Evolutionary conservation across 2,329 filamentous ascomycete species (phyloP).

Genomic region (Boeremia exigua): DNA sequence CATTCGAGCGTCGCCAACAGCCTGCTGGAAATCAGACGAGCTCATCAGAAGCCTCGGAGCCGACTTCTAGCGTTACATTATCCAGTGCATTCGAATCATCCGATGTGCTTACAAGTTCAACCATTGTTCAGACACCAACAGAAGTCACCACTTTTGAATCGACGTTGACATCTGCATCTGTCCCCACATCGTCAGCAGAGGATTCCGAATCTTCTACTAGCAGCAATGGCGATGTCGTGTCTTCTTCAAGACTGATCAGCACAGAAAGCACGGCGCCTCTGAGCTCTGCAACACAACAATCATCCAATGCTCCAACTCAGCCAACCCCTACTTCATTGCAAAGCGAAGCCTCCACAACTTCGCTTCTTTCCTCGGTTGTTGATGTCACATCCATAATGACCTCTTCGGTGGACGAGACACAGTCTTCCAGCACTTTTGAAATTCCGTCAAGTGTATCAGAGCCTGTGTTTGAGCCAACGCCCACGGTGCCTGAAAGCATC

Average conservation of each 20-base stretch:
- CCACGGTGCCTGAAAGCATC: not conserved
- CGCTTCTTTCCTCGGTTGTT: not conserved
- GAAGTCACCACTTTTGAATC: not conserved
- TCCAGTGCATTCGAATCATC: not conserved
- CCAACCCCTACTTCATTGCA: not conserved
- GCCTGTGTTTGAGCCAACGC: not conserved
- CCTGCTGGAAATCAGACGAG: slow-evolving; percentile 15
- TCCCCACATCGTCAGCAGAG: too few relatives aligned
- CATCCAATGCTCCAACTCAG: not conserved
- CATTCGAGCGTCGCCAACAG: slow-evolving; percentile 12
- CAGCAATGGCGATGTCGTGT: not conserved
- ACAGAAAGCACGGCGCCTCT: not conserved
- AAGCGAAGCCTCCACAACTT: not conserved
- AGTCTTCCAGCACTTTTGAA: not conserved
- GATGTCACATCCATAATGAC: not conserved
- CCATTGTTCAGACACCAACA: not conserved
- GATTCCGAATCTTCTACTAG: not conserved
- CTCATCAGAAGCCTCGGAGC: not conserved
- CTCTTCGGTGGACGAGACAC: not conserved
- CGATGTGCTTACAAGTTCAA: not conserved
- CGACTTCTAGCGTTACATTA: not conserved
- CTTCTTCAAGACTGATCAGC: not conserved
- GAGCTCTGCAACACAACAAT: not conserved
- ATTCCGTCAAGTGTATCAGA: not conserved
- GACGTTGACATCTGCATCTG: not conserved